Percentiles rank a stretch among this genome's conserved stretches.
phyloP scores from a whole-genome alignment of 306 rosid species.

The Oxytropis ochrocephala region DNA sequence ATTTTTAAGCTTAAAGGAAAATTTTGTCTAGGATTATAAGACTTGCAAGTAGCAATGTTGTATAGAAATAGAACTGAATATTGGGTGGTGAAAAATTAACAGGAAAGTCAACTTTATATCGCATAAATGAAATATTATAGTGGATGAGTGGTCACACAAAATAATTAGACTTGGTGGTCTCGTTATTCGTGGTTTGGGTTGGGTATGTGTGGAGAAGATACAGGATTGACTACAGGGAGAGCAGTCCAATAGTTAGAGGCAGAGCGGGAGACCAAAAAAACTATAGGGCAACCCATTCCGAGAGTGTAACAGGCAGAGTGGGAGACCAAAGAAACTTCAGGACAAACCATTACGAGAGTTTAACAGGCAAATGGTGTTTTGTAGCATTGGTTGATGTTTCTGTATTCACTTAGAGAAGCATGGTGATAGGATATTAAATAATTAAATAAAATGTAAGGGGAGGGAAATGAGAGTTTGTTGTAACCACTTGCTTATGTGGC shows the following conservation, averaged over 20 bases:
- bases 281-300: neutral
- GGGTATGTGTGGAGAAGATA: neutral
- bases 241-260: neutral
- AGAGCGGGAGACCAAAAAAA: neutral
- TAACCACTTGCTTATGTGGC: too few species aligned
- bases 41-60: neutral
- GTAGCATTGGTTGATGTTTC: neutral
- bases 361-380: neutral
- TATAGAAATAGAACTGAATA: neutral
- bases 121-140: neutral
- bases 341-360: neutral
- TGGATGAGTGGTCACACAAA: neutral
- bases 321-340: neutral
- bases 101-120: neutral
- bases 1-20: neutral
- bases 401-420: neutral
- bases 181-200: neutral
- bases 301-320: neutral
- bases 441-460: too few species aligned
- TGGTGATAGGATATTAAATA: too few species aligned
- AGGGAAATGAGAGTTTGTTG: too few species aligned
- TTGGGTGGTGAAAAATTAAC: neutral
- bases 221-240: neutral
- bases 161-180: neutral
- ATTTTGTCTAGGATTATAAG: neutral